Evolutionary conservation across 805 yeast species (phyloP).

Genomic region (Hanseniaspora guilliermondii): DNA sequence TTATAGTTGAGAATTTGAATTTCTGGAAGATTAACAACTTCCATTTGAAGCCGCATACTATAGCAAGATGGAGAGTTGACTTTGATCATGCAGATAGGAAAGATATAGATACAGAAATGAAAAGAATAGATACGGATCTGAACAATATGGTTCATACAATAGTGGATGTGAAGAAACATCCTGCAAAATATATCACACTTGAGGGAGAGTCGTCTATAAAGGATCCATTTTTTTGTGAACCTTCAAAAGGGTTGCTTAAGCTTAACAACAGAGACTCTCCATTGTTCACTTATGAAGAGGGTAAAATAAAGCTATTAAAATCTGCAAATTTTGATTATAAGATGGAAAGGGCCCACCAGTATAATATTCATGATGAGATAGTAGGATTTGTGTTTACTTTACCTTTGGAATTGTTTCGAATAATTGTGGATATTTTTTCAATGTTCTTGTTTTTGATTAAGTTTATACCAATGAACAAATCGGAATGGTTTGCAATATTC

Average conservation of each 20-base stretch:
- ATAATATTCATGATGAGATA: neutral
- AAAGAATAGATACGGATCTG: conserved; percentile 7
- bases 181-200: neutral
- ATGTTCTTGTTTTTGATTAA: neutral
- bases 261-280: neutral
- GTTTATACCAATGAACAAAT: neutral
- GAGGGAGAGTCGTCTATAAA: neutral
- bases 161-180: neutral
- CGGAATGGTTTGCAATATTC: neutral
- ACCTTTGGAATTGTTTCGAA: neutral
- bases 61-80: conserved; percentile 5
- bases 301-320: neutral
- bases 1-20: conserved; percentile 2
- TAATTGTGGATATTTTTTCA: neutral
- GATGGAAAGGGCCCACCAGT: too few species aligned
- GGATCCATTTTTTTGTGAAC: neutral
- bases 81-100: neutral
- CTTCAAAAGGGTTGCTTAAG: neutral
- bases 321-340: too few species aligned
- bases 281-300: neutral
- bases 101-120: neutral
- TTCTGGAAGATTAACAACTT: conserved; percentile 12
- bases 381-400: neutral
- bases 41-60: neutral
- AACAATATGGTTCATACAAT: neutral